These are phyloP conservation scores for Leccinum arenicola DNA, from an alignment of 768 basidiomycete species.

Conservation along the genomic window DNA sequence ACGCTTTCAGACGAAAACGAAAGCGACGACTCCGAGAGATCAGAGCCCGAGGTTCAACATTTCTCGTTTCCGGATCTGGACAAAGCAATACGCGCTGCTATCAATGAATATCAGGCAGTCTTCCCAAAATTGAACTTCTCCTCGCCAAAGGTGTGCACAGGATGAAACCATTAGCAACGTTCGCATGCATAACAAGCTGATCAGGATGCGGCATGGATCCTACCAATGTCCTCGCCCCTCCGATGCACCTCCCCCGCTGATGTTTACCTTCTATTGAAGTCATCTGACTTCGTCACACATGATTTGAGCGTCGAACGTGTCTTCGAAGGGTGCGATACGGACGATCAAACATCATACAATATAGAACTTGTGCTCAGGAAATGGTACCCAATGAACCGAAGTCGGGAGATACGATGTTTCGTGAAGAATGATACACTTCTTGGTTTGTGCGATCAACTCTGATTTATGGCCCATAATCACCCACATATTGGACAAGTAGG, in stretches of 20 bases:
- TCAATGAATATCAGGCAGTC: slow-evolving; percentile 74
- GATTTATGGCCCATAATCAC: not conserved
- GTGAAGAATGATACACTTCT: slow-evolving; percentile 69
- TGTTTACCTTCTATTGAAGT: slow-evolving; percentile 89
- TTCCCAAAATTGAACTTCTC: slow-evolving; percentile 98
- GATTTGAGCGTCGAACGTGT: slow-evolving; percentile 61
- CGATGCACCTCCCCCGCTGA: slow-evolving; percentile 88
- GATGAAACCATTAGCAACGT: not conserved
- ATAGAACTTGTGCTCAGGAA: slow-evolving; percentile 87
- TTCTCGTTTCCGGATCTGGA: slow-evolving; percentile 87
- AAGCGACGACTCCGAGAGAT: slow-evolving; percentile 34
- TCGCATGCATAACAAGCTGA: slow-evolving; percentile 1
- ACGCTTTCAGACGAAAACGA: slow-evolving; percentile 59
- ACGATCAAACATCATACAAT: slow-evolving; percentile 41
- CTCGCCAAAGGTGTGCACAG: slow-evolving; percentile 70
- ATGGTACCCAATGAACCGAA: slow-evolving; percentile 83
- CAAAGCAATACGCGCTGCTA: slow-evolving; percentile 56
- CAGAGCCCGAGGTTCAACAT: slow-evolving; percentile 32
- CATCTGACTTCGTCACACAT: slow-evolving; percentile 85
- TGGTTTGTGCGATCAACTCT: slow-evolving; percentile 43
- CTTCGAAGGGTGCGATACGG: slow-evolving; percentile 60
- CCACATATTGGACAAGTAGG: slow-evolving; percentile 39
- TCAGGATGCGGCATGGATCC: slow-evolving; percentile 90
- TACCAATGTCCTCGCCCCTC: slow-evolving; percentile 79
- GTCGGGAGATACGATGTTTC: slow-evolving; percentile 89